These are phyloP conservation scores for Paramicrosporidium saccamoebae DNA, from an alignment of 371 early-diverging fungal species.

Conservation along the genomic window DNA sequence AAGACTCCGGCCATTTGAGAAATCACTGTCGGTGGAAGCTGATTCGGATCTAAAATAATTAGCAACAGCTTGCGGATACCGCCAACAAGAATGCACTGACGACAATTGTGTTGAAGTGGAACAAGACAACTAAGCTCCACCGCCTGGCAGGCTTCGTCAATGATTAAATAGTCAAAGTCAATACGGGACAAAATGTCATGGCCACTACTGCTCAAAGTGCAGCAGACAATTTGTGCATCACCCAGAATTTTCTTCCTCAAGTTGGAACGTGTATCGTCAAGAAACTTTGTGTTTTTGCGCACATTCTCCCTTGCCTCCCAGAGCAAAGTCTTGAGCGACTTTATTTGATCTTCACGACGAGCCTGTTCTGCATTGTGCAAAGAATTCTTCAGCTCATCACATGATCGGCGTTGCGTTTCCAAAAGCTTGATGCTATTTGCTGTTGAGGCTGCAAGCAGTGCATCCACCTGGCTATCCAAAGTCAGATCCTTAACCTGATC, in stretches of 20 bases:
- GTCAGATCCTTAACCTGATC: constrained; percentile 25
- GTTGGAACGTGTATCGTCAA: too few species aligned
- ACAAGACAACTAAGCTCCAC: constrained; percentile 66
- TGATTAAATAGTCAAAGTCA: constrained; percentile 44
- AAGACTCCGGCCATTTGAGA: constrained; percentile 28
- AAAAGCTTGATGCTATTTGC: too few species aligned
- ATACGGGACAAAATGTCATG: constrained; percentile 33
- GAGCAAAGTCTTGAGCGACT: too few species aligned
- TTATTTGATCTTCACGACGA: too few species aligned
- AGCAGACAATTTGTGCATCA: constrained; percentile 31
- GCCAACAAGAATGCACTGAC: constrained; percentile 69
- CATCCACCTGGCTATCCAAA: constrained; percentile 15
- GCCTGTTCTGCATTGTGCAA: too few species aligned
- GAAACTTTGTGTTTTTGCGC: too few species aligned
- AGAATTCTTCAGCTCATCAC: too few species aligned
- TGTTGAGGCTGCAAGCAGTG: too few species aligned
- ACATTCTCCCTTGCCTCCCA: too few species aligned
- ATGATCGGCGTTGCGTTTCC: too few species aligned
- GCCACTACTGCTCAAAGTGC: constrained; percentile 55
- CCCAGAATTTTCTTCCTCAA: constrained; percentile 25
- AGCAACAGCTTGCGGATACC: constrained; percentile 7
- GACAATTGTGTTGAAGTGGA: constrained; percentile 48
- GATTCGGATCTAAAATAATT: constrained; percentile 41
- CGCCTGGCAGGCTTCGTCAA: constrained; percentile 93
- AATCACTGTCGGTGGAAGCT: constrained; percentile 73